Conservation (phyloP, 352 stramenopile genomes). For the Saprolegnia diclina region DNA sequence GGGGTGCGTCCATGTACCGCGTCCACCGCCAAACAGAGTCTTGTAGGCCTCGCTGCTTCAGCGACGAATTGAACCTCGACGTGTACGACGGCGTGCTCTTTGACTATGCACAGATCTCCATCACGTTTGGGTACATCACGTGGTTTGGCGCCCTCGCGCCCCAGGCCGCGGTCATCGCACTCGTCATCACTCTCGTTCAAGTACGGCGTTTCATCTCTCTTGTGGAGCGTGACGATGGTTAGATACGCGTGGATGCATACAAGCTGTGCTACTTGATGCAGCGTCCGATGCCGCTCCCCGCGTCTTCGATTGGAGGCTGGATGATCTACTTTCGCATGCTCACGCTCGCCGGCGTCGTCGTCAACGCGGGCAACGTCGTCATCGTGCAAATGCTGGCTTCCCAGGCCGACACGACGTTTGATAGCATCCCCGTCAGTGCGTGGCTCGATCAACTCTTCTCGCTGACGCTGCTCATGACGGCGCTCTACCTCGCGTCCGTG, state of each 20-base stretch:
- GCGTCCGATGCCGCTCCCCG: constrained; percentile 48
- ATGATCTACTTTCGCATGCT: constrained; percentile 49
- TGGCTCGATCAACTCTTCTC: constrained; percentile 24
- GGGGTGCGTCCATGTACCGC: constrained; percentile 19
- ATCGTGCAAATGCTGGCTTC: constrained; percentile 31
- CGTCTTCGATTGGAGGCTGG: constrained; percentile 58
- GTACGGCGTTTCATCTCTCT: neutral
- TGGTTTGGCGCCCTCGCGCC: constrained; percentile 58
- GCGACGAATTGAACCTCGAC: constrained; percentile 39
- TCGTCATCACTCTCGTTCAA: constrained; percentile 32
- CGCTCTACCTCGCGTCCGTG: constrained; percentile 32
- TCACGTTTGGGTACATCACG: constrained; percentile 54
- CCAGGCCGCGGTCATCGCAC: constrained; percentile 37
- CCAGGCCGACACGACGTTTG: neutral
- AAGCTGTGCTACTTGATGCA: constrained; percentile 56
- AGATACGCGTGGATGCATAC: constrained; percentile 59
- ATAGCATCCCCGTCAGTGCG: neutral
- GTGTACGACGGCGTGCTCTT: constrained; percentile 66
- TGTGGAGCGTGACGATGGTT: constrained; percentile 32
- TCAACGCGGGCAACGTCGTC: constrained; percentile 50
- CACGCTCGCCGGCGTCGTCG: constrained; percentile 41
- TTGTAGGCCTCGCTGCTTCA: constrained; percentile 22
- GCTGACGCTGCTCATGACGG: constrained; percentile 20
- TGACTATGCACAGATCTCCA: constrained; percentile 66
- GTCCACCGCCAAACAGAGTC: neutral